Base-by-base conservation (phyloP, 23 red algal genomes). In the Agarophyton chilense region DNA sequence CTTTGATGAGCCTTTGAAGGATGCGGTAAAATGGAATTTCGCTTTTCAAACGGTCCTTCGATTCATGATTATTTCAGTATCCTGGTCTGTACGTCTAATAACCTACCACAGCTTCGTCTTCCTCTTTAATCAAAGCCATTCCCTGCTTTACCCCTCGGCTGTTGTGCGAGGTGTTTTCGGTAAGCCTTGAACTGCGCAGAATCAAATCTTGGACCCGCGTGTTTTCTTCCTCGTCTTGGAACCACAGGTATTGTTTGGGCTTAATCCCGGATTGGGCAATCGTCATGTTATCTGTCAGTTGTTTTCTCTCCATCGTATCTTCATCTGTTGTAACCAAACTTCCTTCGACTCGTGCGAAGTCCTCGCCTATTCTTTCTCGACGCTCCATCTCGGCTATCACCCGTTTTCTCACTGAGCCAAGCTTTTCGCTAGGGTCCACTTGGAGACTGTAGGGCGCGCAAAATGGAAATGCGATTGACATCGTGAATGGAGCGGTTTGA, bases 181-280 rank as follows among this genome's bases (percentile, higher is more conserved):
- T 77, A n/a, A 89, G 71, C 36, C 84, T 60, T 51, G 84, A 89
- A 24, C 71, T 78, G 28, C 84, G 84, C 51, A 78, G 24, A 13
- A 89, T 17, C 12, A 89, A 52, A n/a, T 89, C 65, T 76, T 77
- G 71, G 25, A 78, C 84, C 28, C 84, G 50, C 24, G 84, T 78
- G 54, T 89, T 68, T 39, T 89, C 84, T 21, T 77, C 61, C 41
- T 79, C 54, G 36, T 89, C 84, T 33, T 78, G 70, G 67, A 89
- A 89, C 84, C 84, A 89, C 28, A 89, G 35, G 43, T 89, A 89
- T 34, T 89, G 84, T 42, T 89, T 89, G 12, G 84, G 70, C 54
- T 89, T 72, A 64, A 89, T 68, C 18, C 65, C 55, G 11, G 84
- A 70, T 57, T 89, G 65, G 36, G 50, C 34, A 79, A 89, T 41